phyloP scores from a whole-genome alignment of 2,329 filamentous ascomycete genomes.

The Arthrocladium fulminans region DNA sequence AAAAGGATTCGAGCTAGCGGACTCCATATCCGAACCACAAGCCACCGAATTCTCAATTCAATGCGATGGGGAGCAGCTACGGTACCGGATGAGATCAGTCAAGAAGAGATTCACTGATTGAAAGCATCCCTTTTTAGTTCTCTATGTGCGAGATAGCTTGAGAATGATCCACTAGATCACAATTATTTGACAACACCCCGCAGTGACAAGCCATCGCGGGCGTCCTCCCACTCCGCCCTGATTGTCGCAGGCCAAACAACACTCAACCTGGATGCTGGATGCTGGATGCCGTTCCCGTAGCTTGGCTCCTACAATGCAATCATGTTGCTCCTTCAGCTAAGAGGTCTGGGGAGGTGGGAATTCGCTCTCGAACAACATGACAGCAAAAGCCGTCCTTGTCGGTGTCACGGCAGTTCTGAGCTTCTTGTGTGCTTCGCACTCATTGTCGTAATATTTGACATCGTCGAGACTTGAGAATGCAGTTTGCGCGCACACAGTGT shows the following conservation, averaged over 20 bases:
- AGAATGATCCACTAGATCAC: too few relatives aligned
- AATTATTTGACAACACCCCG: neutral
- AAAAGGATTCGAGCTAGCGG: neutral
- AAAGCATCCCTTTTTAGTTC: too few relatives aligned
- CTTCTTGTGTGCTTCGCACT: slow-evolving; percentile 47
- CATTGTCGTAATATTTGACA: slow-evolving; percentile 60
- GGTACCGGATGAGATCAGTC: too few relatives aligned
- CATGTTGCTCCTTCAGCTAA: neutral
- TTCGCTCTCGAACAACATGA: slow-evolving; percentile 31
- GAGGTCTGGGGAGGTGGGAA: neutral
- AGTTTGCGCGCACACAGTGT: slow-evolving; percentile 54
- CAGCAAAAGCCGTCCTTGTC: slow-evolving; percentile 30
- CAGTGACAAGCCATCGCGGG: neutral
- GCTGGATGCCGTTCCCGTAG: too few relatives aligned
- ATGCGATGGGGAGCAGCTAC: too few relatives aligned
- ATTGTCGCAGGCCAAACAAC: too few relatives aligned
- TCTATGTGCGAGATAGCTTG: too few relatives aligned
- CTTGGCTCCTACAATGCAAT: too few relatives aligned
- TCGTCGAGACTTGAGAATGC: slow-evolving; percentile 58
- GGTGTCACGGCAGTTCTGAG: slow-evolving; percentile 33
- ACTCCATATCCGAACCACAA: neutral
- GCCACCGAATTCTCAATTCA: too few relatives aligned
- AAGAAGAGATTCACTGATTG: too few relatives aligned
- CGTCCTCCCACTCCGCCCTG: too few relatives aligned
- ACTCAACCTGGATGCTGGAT: too few relatives aligned